Conservation (phyloP, 2,329 filamentous ascomycete genomes). For the Elsinoe fawcettii region DNA sequence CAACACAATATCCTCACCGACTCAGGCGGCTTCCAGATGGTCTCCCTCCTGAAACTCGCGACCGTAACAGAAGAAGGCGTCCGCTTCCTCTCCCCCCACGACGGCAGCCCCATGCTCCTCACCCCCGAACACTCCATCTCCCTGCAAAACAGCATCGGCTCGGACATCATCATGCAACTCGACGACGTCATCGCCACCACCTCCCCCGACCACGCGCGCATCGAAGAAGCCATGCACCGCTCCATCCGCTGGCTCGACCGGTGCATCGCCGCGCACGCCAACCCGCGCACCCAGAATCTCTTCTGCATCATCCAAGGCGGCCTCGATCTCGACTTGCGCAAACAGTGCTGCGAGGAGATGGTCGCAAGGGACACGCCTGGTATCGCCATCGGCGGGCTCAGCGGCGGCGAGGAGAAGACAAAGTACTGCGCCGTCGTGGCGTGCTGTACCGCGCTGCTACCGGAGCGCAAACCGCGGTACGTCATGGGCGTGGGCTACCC, state of each 20-base stretch:
- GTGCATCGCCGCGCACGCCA: conserved; percentile 82
- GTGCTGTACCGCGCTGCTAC: conserved; percentile 79
- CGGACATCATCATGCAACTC: conserved; percentile 98
- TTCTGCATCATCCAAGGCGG: conserved; percentile 99
- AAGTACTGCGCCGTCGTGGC: conserved; percentile 70
- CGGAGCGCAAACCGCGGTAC: conserved; percentile 89
- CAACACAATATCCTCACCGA: conserved; percentile 84
- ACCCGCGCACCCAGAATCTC: conserved; percentile 76
- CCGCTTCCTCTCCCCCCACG: conserved; percentile 89
- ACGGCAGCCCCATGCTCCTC: conserved; percentile 89
- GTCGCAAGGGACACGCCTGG: conserved; percentile 83
- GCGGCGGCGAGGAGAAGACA: conserved; percentile 87
- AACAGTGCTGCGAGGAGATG: conserved; percentile 80
- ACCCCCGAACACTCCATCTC: conserved; percentile 96
- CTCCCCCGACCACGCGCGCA: conserved; percentile 77
- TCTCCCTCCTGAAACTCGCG: conserved; percentile 85
- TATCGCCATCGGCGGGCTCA: conserved; percentile 91
- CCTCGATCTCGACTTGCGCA: conserved; percentile 76
- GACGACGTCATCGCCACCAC: conserved; percentile 97
- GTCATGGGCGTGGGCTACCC: conserved; percentile 98
- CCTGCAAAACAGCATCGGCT: conserved; percentile 93
- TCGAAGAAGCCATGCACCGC: conserved; percentile 90
- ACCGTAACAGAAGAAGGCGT: conserved; percentile 94
- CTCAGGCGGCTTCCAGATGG: conserved; percentile 83
- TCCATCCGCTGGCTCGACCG: conserved; percentile 94